A percentile compares a stretch with the other conserved stretches of the same genome.
Evolutionary conservation across 1,139 yeast species (phyloP).

Genomic region (Kodamaea sp.): DNA sequence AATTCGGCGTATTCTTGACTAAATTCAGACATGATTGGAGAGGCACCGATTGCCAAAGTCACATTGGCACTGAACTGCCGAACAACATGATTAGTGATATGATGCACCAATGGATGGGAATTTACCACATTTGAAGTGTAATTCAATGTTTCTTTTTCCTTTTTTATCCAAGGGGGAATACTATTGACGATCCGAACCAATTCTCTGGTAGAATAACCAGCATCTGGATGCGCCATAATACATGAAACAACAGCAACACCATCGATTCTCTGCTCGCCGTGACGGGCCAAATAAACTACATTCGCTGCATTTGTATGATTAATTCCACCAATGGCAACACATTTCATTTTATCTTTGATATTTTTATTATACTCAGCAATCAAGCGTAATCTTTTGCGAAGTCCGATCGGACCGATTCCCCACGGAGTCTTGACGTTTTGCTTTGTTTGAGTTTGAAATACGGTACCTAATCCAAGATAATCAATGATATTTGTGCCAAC

Average conservation of each 20-base stretch:
- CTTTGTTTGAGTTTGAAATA: constrained; percentile 74
- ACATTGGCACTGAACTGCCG: constrained; percentile 87
- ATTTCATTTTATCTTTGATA: constrained; percentile 32
- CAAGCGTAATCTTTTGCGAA: constrained; percentile 49
- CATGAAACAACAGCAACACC: constrained; percentile 89
- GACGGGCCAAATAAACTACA: constrained; percentile 49
- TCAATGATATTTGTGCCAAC: constrained; percentile 53
- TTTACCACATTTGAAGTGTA: constrained; percentile 4
- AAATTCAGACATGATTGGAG: constrained; percentile 91
- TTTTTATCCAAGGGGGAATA: constrained; percentile 15
- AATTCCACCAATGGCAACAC: constrained; percentile 88
- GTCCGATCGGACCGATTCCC: constrained; percentile 65
- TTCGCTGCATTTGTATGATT: constrained; percentile 60
- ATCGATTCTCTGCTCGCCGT: constrained; percentile 51
- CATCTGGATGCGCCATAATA: constrained; percentile 67
- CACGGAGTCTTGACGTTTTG: constrained; percentile 41
- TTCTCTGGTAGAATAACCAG: constrained; percentile 50
- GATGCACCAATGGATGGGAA: constrained; percentile 67
- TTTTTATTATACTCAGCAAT: constrained; percentile 35
- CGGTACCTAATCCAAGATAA: constrained; percentile 85
- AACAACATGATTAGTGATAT: constrained; percentile 86
- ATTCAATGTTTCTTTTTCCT: background rate
- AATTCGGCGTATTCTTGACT: constrained; percentile 66
- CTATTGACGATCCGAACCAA: constrained; percentile 18
- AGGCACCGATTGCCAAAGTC: constrained; percentile 79